Base-by-base conservation (phyloP, 805 yeast species). In the Yarrowia sp. region DNA sequence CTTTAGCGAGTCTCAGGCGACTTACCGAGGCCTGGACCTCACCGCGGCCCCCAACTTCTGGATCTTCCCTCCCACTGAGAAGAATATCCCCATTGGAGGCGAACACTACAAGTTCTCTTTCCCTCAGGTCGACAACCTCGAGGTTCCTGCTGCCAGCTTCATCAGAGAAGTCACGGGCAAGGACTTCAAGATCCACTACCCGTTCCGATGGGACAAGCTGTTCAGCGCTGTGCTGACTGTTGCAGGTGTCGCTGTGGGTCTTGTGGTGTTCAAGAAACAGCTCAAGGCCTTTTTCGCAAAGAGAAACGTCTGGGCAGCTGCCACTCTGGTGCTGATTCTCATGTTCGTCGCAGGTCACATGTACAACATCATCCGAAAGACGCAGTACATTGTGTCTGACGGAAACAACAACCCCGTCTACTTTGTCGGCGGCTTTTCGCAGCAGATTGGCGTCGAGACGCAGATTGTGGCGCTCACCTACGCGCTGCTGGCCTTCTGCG, bases 341-440 rank as follows among this genome's bases (percentile, higher is more conserved):
- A 79, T 92, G 72, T 90, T 93, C 81, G 86, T 85, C 58, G 82
- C 94, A 9, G 99, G 99, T 17, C 90, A 92, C 79, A 95, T 95
- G 99, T 95, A 87, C 84, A 93, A 92, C 77, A 84, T 85, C 72
- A 95, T 95, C 70, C 86, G 98, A 77, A 84, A 84, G 44, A 83
- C 88, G 8, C 92, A 83, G 38, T 80, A 82, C 70, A 80, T 84
- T 43, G 84, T 84, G 39, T 76, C 77, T 52, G 76, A 77, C 52
- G 76, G 76, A 43, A 72, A 76, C 52, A 85, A 85, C 58, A 75
- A 75, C 33, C 76, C 80, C 33, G 83, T 78, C 55, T 90, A 88
- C 75, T 81, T 88, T 49, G 83, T 83, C 71, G 80, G 82, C 5
- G 92, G 92, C 42, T 92, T 90, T 73, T 90, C 88, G 74, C 80